Percentiles rank a stretch among this genome's conserved stretches.
These are phyloP conservation scores for Backusella macrospora DNA, from an alignment of 192 early-diverging fungal genomes.

Conservation along the genomic window DNA sequence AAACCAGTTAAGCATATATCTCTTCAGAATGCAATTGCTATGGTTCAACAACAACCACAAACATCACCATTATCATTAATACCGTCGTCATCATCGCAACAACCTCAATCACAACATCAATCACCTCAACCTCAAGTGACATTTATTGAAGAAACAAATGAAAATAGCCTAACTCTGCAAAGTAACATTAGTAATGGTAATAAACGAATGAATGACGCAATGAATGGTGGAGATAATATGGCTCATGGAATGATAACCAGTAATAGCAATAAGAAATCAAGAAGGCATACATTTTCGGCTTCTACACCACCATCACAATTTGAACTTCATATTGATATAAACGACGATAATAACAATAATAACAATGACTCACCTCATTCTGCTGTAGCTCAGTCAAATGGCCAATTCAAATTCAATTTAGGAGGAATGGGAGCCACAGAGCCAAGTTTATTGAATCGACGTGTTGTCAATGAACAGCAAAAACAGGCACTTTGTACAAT, in stretches of 20 bases:
- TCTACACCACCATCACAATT: slow-evolving; percentile 18
- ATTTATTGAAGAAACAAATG: background rate
- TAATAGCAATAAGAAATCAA: slow-evolving; percentile 14
- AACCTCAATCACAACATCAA: slow-evolving; percentile 11
- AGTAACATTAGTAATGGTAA: background rate
- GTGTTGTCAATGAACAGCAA: slow-evolving; percentile 5
- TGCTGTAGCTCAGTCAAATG: background rate
- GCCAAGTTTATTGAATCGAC: background rate
- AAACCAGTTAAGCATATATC: slow-evolving; percentile 2
- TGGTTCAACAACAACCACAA: slow-evolving; percentile 17
- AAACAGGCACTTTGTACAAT: slow-evolving; percentile 18
- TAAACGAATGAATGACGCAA: background rate
- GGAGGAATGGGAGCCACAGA: background rate
- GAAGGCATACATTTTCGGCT: slow-evolving; percentile 29
- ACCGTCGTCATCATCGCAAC: too few species aligned
- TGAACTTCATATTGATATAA: too few species aligned
- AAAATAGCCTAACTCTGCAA: background rate
- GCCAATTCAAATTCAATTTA: background rate
- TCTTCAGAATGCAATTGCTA: slow-evolving; percentile 21
- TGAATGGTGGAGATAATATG: background rate
- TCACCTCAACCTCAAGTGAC: background rate
- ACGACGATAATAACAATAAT: background rate
- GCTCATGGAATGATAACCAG: too few species aligned
- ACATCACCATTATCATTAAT: slow-evolving; percentile 1
- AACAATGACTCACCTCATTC: slow-evolving; percentile 14